Evolutionary conservation across 2,329 filamentous ascomycete genomes (phyloP), one percentile per base, ranked within the genome.

Genomic region (Fusarium tuaranense): DNA sequence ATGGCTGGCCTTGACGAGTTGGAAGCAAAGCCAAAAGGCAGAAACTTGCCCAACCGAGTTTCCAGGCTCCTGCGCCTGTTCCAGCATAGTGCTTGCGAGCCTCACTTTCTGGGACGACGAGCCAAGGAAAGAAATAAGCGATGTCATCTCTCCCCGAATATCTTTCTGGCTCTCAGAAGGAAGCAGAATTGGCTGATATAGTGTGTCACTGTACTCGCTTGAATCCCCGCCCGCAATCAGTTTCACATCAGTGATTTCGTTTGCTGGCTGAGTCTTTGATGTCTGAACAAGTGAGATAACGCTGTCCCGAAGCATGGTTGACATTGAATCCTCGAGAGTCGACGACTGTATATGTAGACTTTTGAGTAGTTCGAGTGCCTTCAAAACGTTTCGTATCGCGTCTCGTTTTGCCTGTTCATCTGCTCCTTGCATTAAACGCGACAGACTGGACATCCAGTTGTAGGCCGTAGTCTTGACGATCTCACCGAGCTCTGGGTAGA

Each of bases 381-480:
- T 92, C 16, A 92, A 90, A n/a, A 99, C 88, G 72, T 96, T 94
- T 32, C 89, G 88, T 30, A 98, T 88, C 2, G 92, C 91, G 65
- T 89, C 88, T 71, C 91, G 88, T 81, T 97, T 97, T 32, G 88
- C 86, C n/a, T 87, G 87, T 76, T 98, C 95, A 77, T 98, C 95
- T 75, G 92, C 93, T 10, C 92, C 90, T 80, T 96, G 94, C 91
- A 98, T 95, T 16, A 94, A 83, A 18, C 95, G 90, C 7, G 96
- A 92, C 20, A 99, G 88, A 46, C 94, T 92, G 3, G 91, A 90
- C 27, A 95, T 89, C 95, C 95, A 98, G 63, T 91, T 92, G 81
- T 96, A 93, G 1, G 97, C 87, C 1, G 90, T 92, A 32, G 88
- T 89, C 76, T 94, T 94, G 30, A 96, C 85, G 4, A 89, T 84